Evolutionary conservation across 306 rosid genomes (phyloP), one percentile per base, ranked within the genome.

Genomic region (Vigna reflexopilosa): DNA sequence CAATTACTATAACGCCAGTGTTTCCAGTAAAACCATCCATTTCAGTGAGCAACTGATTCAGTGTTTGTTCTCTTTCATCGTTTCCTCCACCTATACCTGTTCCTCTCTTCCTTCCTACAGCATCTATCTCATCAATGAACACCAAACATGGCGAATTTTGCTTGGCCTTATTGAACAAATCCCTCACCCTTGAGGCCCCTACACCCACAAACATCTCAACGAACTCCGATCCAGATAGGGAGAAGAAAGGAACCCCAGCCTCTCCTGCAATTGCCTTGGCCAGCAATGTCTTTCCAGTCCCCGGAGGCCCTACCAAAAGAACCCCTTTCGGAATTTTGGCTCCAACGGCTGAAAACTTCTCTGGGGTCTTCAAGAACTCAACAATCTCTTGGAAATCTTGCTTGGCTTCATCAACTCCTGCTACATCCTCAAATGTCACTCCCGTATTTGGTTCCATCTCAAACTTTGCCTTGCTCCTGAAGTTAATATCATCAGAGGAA

Each of bases 331-430:
- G 95, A 69, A 91, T 91, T 58, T 81, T 87, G 0, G 95, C 95
- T 49, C 98, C 98, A 16, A 93, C 83, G 0, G 91, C 88, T 0
- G 94, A 64, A 68, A 93, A 93, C 93, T 88, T 93, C 54, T 91
- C 96, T n/a, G 96, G 93, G 26, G 86, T 89, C 77, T 78, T 91
- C 42, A 93, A 79, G 83, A 93, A 89, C 84, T 86, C 93, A 13
- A 93, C 93, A 9, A 89, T 89, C 84, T 93, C 98, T 80, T 90
- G 83, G 67, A 93, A 90, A 63, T 93, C 98, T 78, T 90, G 94
- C 80, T 93, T 93, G 9, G 96, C 98, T 81, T 90, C 98, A 84
- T 93, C 96, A 66, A 93, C 86, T 16, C 98, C 96, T 5, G 98
- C 96, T 24, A 89, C 91, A 85, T 89, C 91, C 61, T 89, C 89